Evolutionary conservation across 805 yeast genomes (phyloP).

Genomic region (Suhomyces kilbournensis): DNA sequence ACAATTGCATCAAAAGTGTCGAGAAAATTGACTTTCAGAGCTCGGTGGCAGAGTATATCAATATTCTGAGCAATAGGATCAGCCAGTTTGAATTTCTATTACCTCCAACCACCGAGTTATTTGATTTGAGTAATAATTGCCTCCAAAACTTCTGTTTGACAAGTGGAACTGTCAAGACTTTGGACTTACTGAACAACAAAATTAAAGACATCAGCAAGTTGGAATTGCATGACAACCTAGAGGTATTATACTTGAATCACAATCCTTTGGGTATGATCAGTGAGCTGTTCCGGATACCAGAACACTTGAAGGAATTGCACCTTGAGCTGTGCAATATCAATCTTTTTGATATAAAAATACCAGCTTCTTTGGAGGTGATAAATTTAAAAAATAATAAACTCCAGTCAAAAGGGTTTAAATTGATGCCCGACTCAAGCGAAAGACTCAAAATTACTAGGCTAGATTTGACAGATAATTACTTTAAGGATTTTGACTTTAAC

Average conservation of each 20-base stretch:
- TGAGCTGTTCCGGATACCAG: conserved; percentile 2
- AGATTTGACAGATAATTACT: conserved; percentile 8
- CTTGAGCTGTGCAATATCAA: conserved; percentile 6
- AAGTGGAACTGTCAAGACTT: background rate
- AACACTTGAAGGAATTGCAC: background rate
- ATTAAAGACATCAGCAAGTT: conserved; percentile 1
- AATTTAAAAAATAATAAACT: conserved; percentile 7
- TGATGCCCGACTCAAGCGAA: background rate
- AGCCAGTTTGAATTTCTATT: background rate
- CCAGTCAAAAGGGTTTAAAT: conserved; percentile 3
- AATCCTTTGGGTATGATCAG: conserved; percentile 4
- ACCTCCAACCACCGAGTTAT: background rate
- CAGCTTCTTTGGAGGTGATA: background rate
- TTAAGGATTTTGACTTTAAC: conserved; percentile 6
- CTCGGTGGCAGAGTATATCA: background rate
- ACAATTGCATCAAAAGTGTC: background rate
- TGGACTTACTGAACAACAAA: conserved; percentile 5
- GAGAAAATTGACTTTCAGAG: background rate
- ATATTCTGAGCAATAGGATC: conserved; percentile 6
- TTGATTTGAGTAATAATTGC: conserved; percentile 4
- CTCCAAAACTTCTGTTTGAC: background rate
- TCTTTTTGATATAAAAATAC: background rate
- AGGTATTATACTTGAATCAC: conserved; percentile 1
- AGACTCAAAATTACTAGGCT: background rate
- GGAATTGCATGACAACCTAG: background rate